Base-by-base conservation (phyloP, 2,329 filamentous ascomycete species). In the Venturia pyrina region DNA sequence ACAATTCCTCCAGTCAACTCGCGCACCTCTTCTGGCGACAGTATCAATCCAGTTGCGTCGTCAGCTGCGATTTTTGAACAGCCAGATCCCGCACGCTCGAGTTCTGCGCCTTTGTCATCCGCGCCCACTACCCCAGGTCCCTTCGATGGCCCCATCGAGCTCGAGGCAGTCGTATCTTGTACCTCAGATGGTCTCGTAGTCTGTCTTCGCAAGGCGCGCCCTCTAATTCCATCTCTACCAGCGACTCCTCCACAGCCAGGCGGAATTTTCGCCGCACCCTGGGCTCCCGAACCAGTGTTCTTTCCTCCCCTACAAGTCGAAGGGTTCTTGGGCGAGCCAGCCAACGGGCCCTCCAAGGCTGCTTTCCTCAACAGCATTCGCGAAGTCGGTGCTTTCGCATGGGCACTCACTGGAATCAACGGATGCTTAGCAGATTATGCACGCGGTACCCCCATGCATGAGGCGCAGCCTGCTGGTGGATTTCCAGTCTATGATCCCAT, bases 161-260 rank as follows among this genome's bases (percentile, higher is more conserved):
- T 96, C 4, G 91, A 96, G 77, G 91, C 91, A 1, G 90, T 96
- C n/a, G 87, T 96, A 5, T 96, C 91, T 0, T 96, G 91, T 76
- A 91, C 91, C 1, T 96, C 91, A 0, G 91, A 96, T 74, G 91
- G 91, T 0, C 80, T 96, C 0, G 90, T 96, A 2, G 90, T 96
- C 8, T 87, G 93, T 62, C 79, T 96, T 17, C 85, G 91, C 66
- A 85, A 84, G 69, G 91, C 91, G 32, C 84, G 89, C 34, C 87
- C 90, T 4, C 81, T 86, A 8, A 85, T 92, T 60, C 89, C 88
- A 3, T 80, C 85, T 65, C 80, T 74, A 10, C 82, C 67, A 10
- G 15, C 71, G 71, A 61, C 72, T 41, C 50, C 70, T n/a, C 69
- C 70, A 41, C 81, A 82, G 69, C 79, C 82, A 48, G 85, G 85